phyloP scores from a whole-genome alignment of 108 stramenopile species.

The Pseudonitzschia delicatissima region DNA sequence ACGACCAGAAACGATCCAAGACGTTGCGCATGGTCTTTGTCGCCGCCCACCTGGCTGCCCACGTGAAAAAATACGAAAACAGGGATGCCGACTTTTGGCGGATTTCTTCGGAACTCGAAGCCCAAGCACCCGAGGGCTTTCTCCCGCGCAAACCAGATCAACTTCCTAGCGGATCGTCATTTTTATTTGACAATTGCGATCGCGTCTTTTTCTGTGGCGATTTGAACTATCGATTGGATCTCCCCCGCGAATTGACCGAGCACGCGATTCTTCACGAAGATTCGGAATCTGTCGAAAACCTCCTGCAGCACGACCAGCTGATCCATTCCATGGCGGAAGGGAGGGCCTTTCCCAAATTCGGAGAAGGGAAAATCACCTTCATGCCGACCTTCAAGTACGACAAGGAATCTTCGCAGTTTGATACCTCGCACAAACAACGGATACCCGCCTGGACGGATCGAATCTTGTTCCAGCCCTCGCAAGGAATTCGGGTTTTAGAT shows the following conservation, averaged over 20 bases:
- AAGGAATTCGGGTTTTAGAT: slow-evolving; percentile 58
- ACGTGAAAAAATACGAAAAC: slow-evolving; percentile 81
- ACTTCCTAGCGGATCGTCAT: slow-evolving; percentile 8
- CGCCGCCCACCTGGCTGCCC: slow-evolving; percentile 84
- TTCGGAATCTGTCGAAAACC: neutral
- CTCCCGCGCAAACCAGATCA: slow-evolving; percentile 22
- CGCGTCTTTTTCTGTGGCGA: slow-evolving; percentile 84
- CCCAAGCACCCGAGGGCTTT: slow-evolving; percentile 75
- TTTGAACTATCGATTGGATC: slow-evolving; percentile 81
- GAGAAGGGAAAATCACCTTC: slow-evolving; percentile 76
- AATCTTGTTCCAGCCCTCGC: slow-evolving; percentile 68
- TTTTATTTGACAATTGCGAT: slow-evolving; percentile 70
- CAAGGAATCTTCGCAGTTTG: slow-evolving; percentile 70
- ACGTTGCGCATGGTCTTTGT: slow-evolving; percentile 74
- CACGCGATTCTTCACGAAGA: slow-evolving; percentile 30
- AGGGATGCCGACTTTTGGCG: slow-evolving; percentile 84
- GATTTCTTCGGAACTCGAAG: slow-evolving; percentile 78
- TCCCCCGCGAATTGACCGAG: slow-evolving; percentile 74
- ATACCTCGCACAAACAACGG: slow-evolving; percentile 84
- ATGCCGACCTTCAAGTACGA: slow-evolving; percentile 89
- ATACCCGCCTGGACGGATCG: slow-evolving; percentile 90
- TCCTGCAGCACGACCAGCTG: slow-evolving; percentile 79
- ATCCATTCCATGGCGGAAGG: slow-evolving; percentile 55
- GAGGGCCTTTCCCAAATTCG: slow-evolving; percentile 66
- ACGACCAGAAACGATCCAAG: slow-evolving; percentile 24